phyloP scores from a whole-genome alignment of 2,329 filamentous ascomycete species.

The Colletotrichum australisinense region DNA sequence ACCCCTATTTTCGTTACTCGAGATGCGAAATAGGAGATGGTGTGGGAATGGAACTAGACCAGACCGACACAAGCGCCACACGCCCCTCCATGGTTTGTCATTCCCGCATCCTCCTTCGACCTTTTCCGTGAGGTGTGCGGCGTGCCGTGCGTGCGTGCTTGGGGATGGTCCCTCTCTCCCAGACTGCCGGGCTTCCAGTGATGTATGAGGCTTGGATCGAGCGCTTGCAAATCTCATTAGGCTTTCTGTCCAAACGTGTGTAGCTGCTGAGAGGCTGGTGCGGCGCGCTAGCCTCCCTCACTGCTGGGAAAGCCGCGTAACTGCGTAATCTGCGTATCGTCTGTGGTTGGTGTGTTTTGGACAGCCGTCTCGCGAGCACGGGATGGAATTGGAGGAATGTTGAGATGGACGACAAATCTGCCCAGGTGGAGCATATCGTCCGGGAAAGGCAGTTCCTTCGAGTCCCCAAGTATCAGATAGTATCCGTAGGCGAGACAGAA shows the following conservation, averaged over 20 bases:
- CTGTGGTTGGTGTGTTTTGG: not conserved
- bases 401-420: not conserved
- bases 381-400: conserved; percentile 13
- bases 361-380: not conserved
- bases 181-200: not conserved
- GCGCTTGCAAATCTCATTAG: not conserved
- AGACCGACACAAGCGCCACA: not conserved
- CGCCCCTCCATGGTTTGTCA: not conserved
- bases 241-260: not conserved
- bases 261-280: not conserved
- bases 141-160: not conserved
- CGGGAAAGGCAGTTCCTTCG: not conserved
- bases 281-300: not conserved
- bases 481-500: not conserved
- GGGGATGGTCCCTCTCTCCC: not conserved
- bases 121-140: not conserved
- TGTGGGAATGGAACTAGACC: not conserved
- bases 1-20: not conserved
- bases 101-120: not conserved
- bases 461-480: not conserved
- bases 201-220: conserved; percentile 10
- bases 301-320: not conserved
- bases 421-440: conserved; percentile 13
- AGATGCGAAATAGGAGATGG: not conserved
- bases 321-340: not conserved